Evolutionary conservation across 257 asterid genomes (phyloP).

Genomic region (Perilla frutescens): DNA sequence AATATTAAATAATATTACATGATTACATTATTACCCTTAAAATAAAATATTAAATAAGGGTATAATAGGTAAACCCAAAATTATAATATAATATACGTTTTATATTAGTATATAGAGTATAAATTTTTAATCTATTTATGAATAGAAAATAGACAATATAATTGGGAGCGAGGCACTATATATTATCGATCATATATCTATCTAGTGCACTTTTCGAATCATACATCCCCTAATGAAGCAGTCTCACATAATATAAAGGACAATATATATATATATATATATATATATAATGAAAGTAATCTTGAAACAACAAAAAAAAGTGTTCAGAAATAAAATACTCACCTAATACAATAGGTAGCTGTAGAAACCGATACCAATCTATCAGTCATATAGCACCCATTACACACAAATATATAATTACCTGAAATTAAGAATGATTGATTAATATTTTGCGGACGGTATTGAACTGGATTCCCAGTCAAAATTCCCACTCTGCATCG

Average conservation of each 20-base stretch:
- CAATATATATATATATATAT: too few species aligned
- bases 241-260: not conserved
- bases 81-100: too few species aligned
- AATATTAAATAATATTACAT: too few species aligned
- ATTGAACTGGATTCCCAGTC: constrained; percentile 56
- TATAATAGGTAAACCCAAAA: too few species aligned
- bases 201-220: too few species aligned
- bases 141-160: too few species aligned
- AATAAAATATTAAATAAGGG: too few species aligned
- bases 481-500: constrained; percentile 37
- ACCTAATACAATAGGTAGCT: not conserved
- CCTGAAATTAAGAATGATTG: not conserved
- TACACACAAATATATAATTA: not conserved
- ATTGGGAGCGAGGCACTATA: too few species aligned
- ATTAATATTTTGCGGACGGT: constrained; percentile 61
- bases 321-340: not conserved
- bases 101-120: too few species aligned
- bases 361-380: not conserved
- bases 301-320: not conserved
- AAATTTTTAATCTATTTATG: too few species aligned
- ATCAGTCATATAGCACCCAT: not conserved
- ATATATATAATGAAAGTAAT: not conserved
- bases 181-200: too few species aligned
- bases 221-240: not conserved
- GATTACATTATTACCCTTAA: too few species aligned